phyloP scores from a whole-genome alignment of 2,329 filamentous ascomycete genomes.

The Diplocarpon rosae region DNA sequence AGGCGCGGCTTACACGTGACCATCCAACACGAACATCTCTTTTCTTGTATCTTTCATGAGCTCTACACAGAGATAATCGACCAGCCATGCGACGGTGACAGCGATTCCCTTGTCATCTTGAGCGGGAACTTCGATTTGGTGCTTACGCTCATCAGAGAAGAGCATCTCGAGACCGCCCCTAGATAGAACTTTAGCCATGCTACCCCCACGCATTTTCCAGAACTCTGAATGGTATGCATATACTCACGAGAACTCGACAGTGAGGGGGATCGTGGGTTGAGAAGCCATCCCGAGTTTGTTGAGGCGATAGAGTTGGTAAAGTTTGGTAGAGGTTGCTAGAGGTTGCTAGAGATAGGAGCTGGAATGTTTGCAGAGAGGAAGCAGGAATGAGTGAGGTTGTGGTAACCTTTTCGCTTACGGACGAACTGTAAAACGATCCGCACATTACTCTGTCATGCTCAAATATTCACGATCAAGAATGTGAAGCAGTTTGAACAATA shows the following conservation, averaged over 20 bases:
- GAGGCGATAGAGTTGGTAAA: neutral
- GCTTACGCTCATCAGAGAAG: conserved; percentile 72
- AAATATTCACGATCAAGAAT: no score
- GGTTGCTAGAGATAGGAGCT: neutral
- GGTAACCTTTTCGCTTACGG: neutral
- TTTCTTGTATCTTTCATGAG: conserved; percentile 77
- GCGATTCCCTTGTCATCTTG: conserved; percentile 46
- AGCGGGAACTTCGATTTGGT: conserved; percentile 57
- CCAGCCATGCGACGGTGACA: conserved; percentile 63
- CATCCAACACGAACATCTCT: conserved; percentile 82
- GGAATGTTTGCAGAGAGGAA: neutral
- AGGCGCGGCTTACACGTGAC: conserved; percentile 59
- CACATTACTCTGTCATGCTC: neutral
- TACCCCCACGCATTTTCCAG: conserved; percentile 6
- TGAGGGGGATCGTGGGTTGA: conserved; percentile 40
- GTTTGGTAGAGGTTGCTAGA: neutral
- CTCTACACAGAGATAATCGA: conserved; percentile 67
- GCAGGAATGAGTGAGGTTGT: neutral
- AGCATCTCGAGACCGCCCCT: conserved; percentile 92
- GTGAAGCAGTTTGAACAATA: no score
- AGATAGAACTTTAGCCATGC: conserved; percentile 8
- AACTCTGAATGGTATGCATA: neutral
- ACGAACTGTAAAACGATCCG: neutral
- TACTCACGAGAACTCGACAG: conserved; percentile 54
- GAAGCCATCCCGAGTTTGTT: conserved; percentile 14